phyloP scores from a whole-genome alignment of 2,329 filamentous ascomycete species.

The Fonsecaea monophora region DNA sequence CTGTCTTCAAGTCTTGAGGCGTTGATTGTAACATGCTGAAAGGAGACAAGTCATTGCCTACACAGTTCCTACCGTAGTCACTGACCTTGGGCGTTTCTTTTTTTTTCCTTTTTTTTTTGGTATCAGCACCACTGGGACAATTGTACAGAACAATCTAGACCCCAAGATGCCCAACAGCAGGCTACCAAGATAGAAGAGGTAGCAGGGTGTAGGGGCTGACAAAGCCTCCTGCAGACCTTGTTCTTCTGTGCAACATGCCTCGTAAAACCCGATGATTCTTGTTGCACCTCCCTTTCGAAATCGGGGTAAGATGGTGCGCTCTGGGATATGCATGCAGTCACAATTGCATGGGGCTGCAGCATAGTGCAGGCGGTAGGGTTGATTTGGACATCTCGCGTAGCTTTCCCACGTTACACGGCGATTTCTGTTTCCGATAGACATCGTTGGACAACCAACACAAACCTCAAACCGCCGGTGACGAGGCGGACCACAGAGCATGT shows the following conservation, averaged over 20 bases:
- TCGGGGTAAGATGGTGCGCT: not conserved
- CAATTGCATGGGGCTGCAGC: not conserved
- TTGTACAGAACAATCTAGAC: not conserved
- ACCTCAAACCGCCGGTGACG: slow-evolving; percentile 22
- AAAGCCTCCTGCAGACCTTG: slow-evolving; percentile 14
- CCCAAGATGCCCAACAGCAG: not conserved
- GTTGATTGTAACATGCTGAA: not conserved
- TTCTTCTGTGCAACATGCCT: slow-evolving; percentile 15
- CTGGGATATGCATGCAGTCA: not conserved
- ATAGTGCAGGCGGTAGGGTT: not conserved
- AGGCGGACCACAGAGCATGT: slow-evolving; percentile 15
- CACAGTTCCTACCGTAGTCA: not conserved
- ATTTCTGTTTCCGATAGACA: slow-evolving; percentile 3
- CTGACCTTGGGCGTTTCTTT: too few species aligned
- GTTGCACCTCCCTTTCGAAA: not conserved
- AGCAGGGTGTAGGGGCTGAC: slow-evolving; percentile 3
- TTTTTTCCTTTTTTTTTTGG: not conserved
- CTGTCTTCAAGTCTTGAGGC: not conserved
- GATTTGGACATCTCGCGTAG: not conserved
- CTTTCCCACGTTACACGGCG: slow-evolving; percentile 9
- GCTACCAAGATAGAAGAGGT: not conserved
- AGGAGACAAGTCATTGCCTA: not conserved
- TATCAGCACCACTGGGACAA: not conserved
- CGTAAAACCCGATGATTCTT: slow-evolving; percentile 3
- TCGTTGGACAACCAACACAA: not conserved